Percentiles rank a stretch among this genome's conserved stretches.
Evolutionary conservation across 306 rosid species (phyloP).

Genomic region (Canavalia gladiata): DNA sequence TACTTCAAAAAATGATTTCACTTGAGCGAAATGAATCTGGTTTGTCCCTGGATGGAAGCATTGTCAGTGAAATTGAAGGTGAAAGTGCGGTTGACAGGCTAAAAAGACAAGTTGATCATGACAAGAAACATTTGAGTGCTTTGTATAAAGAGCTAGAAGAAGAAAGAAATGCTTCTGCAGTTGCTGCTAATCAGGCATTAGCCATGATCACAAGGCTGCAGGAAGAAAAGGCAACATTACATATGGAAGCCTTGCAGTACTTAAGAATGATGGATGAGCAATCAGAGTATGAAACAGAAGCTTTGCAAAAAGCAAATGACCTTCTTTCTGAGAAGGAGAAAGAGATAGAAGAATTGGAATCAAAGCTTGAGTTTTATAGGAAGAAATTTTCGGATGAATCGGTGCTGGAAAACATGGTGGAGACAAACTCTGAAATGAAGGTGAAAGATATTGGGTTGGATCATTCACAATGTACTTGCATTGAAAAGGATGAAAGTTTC

Average conservation of each 20-base stretch:
- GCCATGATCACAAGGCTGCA: slow-evolving; percentile 93
- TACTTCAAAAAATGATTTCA: slow-evolving; percentile 76
- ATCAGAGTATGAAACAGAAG: slow-evolving; percentile 80
- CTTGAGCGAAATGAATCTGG: slow-evolving; percentile 95
- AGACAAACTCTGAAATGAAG: slow-evolving; percentile 59
- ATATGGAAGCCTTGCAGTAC: slow-evolving; percentile 89
- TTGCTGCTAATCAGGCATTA: slow-evolving; percentile 83
- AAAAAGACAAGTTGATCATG: slow-evolving; percentile 86
- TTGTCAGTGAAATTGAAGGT: slow-evolving; percentile 68
- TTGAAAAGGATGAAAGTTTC: slow-evolving; percentile 49
- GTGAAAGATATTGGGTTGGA: slow-evolving; percentile 83
- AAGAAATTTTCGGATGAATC: slow-evolving; percentile 64
- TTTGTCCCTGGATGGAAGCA: slow-evolving; percentile 87
- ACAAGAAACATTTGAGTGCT: slow-evolving; percentile 73
- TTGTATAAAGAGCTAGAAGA: slow-evolving; percentile 91
- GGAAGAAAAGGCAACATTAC: slow-evolving; percentile 86
- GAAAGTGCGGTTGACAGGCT: slow-evolving; percentile 66
- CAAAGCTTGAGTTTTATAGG: slow-evolving; percentile 68
- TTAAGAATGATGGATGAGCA: slow-evolving; percentile 87
- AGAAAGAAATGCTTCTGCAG: slow-evolving; percentile 88
- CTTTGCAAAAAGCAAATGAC: slow-evolving; percentile 69
- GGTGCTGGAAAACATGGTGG: slow-evolving; percentile 49
- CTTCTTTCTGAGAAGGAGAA: slow-evolving; percentile 79
- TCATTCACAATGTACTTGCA: slow-evolving; percentile 55
- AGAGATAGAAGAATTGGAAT: slow-evolving; percentile 74